These are phyloP conservation scores for Gloeophyllum trabeum DNA, from an alignment of 768 basidiomycete species.

Conservation along the genomic window DNA sequence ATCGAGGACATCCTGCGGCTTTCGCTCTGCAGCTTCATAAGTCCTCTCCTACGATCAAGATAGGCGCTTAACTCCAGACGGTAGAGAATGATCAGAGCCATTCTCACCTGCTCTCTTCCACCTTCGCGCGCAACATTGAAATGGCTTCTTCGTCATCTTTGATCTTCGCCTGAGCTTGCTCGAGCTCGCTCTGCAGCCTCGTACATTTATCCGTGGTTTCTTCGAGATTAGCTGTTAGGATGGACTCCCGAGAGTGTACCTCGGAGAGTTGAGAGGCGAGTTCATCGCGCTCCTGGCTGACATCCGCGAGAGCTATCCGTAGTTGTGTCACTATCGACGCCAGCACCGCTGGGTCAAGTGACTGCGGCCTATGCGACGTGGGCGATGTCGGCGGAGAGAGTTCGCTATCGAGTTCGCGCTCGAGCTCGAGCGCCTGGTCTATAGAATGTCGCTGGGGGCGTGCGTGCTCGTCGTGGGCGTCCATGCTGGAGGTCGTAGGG, in stretches of 20 bases:
- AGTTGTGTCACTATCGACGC: conserved; percentile 69
- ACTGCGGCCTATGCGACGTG: conserved; percentile 25
- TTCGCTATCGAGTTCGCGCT: conserved; percentile 61
- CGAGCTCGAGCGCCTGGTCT: conserved; percentile 72
- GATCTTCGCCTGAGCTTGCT: conserved; percentile 34
- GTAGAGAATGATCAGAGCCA: not conserved
- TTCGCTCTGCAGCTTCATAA: conserved; percentile 82
- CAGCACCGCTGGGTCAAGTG: conserved; percentile 66
- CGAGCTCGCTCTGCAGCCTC: conserved; percentile 43
- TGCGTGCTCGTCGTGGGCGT: conserved; percentile 3
- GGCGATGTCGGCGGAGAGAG: conserved; percentile 40
- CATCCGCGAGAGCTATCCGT: conserved; percentile 47
- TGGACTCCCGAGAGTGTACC: conserved; percentile 42
- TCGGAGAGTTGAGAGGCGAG: conserved; percentile 39
- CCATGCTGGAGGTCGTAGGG: not conserved
- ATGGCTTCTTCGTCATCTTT: conserved; percentile 14
- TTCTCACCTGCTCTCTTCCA: conserved; percentile 75
- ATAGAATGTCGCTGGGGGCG: conserved; percentile 22
- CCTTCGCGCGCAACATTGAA: conserved; percentile 21
- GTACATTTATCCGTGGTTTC: conserved; percentile 59
- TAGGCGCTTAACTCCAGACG: not conserved
- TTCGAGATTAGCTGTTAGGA: conserved; percentile 50
- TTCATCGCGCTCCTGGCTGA: conserved; percentile 65
- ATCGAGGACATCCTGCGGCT: conserved; percentile 41
- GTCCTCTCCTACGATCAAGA: conserved; percentile 44